Evolutionary conservation across 164 flowering plant species (phyloP).

Genomic region (Berberis thunbergii): DNA sequence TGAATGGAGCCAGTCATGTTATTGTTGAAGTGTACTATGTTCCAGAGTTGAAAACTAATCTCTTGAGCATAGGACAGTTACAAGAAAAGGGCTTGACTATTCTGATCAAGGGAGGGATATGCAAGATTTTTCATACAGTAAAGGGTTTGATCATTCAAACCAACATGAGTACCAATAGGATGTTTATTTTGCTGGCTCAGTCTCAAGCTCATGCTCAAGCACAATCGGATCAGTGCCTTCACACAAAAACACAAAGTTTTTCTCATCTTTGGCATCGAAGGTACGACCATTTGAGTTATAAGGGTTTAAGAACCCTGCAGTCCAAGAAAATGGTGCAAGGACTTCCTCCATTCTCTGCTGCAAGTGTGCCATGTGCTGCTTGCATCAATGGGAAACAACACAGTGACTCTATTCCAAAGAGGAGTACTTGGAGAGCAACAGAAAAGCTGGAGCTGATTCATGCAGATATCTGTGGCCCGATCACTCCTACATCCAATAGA

Average conservation of each 20-base stretch:
- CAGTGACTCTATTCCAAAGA: neutral
- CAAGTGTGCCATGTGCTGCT: neutral
- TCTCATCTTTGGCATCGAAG: conserved; percentile 2
- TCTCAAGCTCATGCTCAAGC: neutral
- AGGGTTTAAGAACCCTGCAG: neutral
- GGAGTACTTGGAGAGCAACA: neutral
- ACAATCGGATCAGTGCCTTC: neutral
- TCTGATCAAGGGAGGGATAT: conserved; percentile 9
- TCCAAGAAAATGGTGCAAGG: neutral
- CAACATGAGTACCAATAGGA: no score
- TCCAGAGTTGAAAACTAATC: conserved; percentile 15
- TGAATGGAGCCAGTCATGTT: neutral
- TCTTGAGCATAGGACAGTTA: conserved; percentile 19
- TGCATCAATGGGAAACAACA: conserved; percentile 1
- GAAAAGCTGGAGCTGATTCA: neutral
- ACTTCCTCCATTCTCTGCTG: neutral
- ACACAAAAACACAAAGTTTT: neutral
- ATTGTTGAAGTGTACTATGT: conserved; percentile 14
- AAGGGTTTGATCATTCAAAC: no score
- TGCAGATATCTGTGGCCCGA: neutral
- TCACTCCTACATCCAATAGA: neutral
- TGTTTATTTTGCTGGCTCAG: neutral
- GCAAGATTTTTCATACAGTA: conserved; percentile 8
- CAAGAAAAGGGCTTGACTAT: conserved; percentile 17
- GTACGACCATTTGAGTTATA: conserved; percentile 1